Percentiles rank a stretch among this genome's conserved stretches.
Evolutionary conservation across 768 basidiomycete genomes (phyloP).

Genomic region (Coprinopsis marcescibilis): DNA sequence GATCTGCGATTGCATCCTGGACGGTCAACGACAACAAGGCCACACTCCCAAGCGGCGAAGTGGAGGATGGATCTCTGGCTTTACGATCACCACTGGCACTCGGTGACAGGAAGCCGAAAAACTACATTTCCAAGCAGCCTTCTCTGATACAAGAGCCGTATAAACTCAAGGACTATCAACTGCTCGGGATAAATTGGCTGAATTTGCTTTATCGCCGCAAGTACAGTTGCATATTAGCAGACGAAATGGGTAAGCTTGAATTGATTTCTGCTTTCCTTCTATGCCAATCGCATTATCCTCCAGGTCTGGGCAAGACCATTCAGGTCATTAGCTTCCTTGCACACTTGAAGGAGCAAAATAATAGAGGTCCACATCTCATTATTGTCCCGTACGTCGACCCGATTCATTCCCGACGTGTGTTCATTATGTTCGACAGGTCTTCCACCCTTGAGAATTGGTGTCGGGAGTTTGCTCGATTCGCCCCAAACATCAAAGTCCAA

Average conservation of each 20-base stretch:
- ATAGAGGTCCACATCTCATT: conserved; percentile 83
- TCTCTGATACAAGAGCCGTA: conserved; percentile 57
- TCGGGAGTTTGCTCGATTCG: conserved; percentile 90
- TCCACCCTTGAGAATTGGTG: conserved; percentile 99
- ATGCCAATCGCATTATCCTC: background rate
- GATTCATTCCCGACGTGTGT: conserved; percentile 7
- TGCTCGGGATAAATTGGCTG: conserved; percentile 97
- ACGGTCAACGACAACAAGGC: conserved; percentile 28
- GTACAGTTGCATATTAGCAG: conserved; percentile 92
- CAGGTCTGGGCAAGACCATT: conserved; percentile 96
- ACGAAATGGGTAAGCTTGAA: conserved; percentile 87
- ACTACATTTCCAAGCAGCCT: conserved; percentile 77
- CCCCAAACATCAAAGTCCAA: conserved; percentile 77
- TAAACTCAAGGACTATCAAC: conserved; percentile 90
- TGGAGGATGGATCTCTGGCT: conserved; percentile 60
- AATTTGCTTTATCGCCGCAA: conserved; percentile 75
- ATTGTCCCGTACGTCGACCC: conserved; percentile 79
- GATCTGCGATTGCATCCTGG: conserved; percentile 78
- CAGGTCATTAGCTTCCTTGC: conserved; percentile 98
- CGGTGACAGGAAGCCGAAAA: conserved; percentile 38
- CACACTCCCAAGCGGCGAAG: conserved; percentile 22
- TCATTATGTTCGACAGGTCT: conserved; percentile 44
- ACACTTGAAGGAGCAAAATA: conserved; percentile 73
- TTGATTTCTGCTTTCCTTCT: background rate
- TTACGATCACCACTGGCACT: conserved; percentile 42